These are phyloP conservation scores for Pseudocercospora eumusae DNA, from an alignment of 2,329 filamentous ascomycete genomes.

Conservation along the genomic window DNA sequence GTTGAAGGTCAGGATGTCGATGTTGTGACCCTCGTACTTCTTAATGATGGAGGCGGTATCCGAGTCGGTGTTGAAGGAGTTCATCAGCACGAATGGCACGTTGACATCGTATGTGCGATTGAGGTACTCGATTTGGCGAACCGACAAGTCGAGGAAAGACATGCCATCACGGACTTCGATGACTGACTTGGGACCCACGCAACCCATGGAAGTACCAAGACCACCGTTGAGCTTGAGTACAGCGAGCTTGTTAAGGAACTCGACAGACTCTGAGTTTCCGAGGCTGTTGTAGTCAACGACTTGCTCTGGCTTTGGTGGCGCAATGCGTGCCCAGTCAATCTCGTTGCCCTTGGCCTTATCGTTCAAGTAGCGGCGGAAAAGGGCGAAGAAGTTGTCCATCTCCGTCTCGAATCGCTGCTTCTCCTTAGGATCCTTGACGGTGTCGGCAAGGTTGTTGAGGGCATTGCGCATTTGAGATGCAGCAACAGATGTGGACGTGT, in stretches of 20 bases:
- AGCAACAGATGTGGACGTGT: slow-evolving; percentile 96
- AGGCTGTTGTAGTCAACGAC: slow-evolving; percentile 94
- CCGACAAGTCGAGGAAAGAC: slow-evolving; percentile 98
- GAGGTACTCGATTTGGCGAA: slow-evolving; percentile 97
- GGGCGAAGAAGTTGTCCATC: slow-evolving; percentile 99
- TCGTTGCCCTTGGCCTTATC: slow-evolving; percentile 98
- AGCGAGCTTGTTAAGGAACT: slow-evolving; percentile 94
- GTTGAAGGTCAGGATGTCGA: slow-evolving; percentile 99
- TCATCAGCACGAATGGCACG: slow-evolving; percentile 98
- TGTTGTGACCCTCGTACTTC: slow-evolving; percentile 99
- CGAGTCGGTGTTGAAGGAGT: slow-evolving; percentile 99
- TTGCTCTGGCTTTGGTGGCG: slow-evolving; percentile 87
- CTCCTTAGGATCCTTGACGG: slow-evolving; percentile 73
- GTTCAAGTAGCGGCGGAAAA: slow-evolving; percentile 97
- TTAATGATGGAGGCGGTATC: slow-evolving; percentile 99
- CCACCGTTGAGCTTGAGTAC: slow-evolving; percentile 99
- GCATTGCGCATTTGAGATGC: slow-evolving; percentile 99
- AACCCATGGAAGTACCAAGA: slow-evolving; percentile 99
- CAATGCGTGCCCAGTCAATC: slow-evolving; percentile 95
- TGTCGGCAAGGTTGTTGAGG: slow-evolving; percentile 87
- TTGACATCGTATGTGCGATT: slow-evolving; percentile 98
- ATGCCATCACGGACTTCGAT: slow-evolving; percentile 99
- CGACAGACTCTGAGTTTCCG: slow-evolving; percentile 83
- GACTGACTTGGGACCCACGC: slow-evolving; percentile 97
- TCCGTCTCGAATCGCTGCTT: slow-evolving; percentile 97